A percentile compares a stretch with the other conserved stretches of the same genome.
Evolutionary conservation across 1,284 basidiomycete species (phyloP).

Genomic region (Sporisorium iseilematis-ciliati): DNA sequence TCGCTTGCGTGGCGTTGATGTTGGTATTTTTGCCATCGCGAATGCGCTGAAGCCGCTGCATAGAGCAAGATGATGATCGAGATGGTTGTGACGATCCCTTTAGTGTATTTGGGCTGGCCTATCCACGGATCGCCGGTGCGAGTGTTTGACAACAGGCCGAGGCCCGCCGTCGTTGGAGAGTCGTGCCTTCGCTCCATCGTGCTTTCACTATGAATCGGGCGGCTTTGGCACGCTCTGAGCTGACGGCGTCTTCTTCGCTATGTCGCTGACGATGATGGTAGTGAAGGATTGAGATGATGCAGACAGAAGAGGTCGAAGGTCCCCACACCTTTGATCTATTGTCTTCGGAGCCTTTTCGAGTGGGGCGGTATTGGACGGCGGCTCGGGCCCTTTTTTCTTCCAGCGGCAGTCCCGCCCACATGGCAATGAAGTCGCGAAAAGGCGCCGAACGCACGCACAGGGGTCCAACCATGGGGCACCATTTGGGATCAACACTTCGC

Average conservation of each 20-base stretch:
- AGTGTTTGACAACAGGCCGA: conserved; percentile 37
- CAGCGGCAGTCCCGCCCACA: conserved; percentile 10
- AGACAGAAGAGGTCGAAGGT: not conserved
- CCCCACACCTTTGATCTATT: not conserved
- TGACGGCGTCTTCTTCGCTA: no score
- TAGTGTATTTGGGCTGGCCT: conserved; percentile 50
- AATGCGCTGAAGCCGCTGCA: conserved; percentile 11
- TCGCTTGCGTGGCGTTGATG: not conserved
- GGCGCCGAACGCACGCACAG: conserved; percentile 10
- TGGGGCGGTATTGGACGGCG: conserved; percentile 4
- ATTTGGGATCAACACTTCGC: not conserved
- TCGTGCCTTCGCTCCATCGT: conserved; percentile 35
- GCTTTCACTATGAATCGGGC: not conserved
- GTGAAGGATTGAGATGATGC: not conserved
- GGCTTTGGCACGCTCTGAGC: not conserved
- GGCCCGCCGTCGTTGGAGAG: conserved; percentile 34
- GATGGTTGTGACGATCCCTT: conserved; percentile 34
- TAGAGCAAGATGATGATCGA: conserved; percentile 38
- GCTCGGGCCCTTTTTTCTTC: conserved; percentile 30
- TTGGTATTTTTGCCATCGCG: conserved; percentile 22
- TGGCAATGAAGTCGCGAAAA: conserved; percentile 16
- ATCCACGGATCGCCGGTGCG: conserved; percentile 49
- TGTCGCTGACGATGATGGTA: not conserved
- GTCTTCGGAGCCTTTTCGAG: conserved; percentile 9
- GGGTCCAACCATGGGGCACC: not conserved